Evolutionary conservation across 768 basidiomycete species (phyloP).

Genomic region (Termitomyces eurrhizus): DNA sequence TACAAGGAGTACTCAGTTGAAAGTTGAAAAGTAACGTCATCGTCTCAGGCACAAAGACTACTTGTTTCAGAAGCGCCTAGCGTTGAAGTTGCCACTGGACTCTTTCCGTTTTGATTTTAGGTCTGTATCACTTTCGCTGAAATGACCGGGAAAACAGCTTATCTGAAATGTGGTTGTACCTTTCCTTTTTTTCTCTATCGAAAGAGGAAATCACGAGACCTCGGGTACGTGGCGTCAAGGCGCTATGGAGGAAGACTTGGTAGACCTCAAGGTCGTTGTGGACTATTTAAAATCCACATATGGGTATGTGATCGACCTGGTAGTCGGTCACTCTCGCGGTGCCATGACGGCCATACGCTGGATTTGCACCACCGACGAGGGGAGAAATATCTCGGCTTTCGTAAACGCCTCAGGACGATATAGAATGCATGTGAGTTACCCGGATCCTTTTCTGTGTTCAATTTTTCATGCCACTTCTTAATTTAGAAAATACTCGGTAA

Average conservation of each 20-base stretch:
- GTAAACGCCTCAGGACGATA: slow-evolving; percentile 79
- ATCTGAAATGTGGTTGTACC: neutral
- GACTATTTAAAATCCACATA: slow-evolving; percentile 52
- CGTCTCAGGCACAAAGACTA: slow-evolving; percentile 76
- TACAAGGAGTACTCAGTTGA: slow-evolving; percentile 13
- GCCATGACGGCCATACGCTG: slow-evolving; percentile 65
- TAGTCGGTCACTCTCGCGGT: slow-evolving; percentile 80
- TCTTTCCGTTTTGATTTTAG: slow-evolving; percentile 88
- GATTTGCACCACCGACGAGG: slow-evolving; percentile 62
- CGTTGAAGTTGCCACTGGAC: slow-evolving; percentile 60
- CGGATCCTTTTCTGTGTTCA: neutral
- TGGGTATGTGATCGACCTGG: slow-evolving; percentile 64
- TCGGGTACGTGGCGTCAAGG: slow-evolving; percentile 62
- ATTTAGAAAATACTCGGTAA: slow-evolving; percentile 42
- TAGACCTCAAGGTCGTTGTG: slow-evolving; percentile 65
- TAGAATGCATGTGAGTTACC: slow-evolving; percentile 63
- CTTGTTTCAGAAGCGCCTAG: slow-evolving; percentile 73
- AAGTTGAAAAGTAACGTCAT: slow-evolving; percentile 19
- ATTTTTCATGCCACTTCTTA: neutral
- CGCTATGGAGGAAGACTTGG: slow-evolving; percentile 54
- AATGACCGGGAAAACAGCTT: slow-evolving; percentile 4
- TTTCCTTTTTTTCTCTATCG: neutral
- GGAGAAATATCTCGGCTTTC: slow-evolving; percentile 50
- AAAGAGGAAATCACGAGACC: slow-evolving; percentile 76
- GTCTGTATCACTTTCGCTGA: slow-evolving; percentile 33